Evolutionary conservation across 352 stramenopile genomes (phyloP), one percentile per base, ranked within the genome.

Genomic region (Globisporangium sylvaticum): DNA sequence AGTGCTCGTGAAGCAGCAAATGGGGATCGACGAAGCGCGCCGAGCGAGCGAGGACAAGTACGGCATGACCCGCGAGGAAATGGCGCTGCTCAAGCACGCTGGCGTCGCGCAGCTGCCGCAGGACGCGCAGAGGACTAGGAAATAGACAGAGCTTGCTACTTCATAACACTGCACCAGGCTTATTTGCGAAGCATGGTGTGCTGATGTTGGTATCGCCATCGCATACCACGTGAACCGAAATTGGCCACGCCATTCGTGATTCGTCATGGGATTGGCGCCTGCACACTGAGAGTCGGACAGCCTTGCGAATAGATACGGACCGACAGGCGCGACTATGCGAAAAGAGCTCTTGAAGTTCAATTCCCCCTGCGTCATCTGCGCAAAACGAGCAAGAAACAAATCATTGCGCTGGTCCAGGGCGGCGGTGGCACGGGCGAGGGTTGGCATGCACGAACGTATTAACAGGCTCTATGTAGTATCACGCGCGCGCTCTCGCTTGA

Each of bases 31-130:
- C 62, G 65, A 61, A 5, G 25, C 58, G 57, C 78, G 81, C 29
- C 66, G 72, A 22, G 72, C 75, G 9, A 68, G 76, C 24, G 82
- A 84, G 25, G 82, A 90, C 68, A 86, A 84, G 73, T 87, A 87
- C 67, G 82, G 82, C 66, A 90, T 90, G 82, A 87, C 52, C 6
- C 71, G 77, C 29, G 55, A 80, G 52, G 82, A 90, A 68, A 83
- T 84, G 66, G 76, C 78, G 73, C 62, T 90, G 56, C 59, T 90
- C 53, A 57, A 71, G 50, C 74, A 70, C n/a, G 74, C 75, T 15
- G 78, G 73, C 46, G 66, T 83, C 25, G 20, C 25, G 29, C 25
- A 62, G 18, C n/a, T 63, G 1, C 58, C 50, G n/a, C 44, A 34
- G 25, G 65, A 70, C 58, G 65, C 57, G 34, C 29, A 14, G 32